Evolutionary conservation across 768 basidiomycete genomes (phyloP), one percentile per base, ranked within the genome.

Genomic region (Pisolithus orientalis): DNA sequence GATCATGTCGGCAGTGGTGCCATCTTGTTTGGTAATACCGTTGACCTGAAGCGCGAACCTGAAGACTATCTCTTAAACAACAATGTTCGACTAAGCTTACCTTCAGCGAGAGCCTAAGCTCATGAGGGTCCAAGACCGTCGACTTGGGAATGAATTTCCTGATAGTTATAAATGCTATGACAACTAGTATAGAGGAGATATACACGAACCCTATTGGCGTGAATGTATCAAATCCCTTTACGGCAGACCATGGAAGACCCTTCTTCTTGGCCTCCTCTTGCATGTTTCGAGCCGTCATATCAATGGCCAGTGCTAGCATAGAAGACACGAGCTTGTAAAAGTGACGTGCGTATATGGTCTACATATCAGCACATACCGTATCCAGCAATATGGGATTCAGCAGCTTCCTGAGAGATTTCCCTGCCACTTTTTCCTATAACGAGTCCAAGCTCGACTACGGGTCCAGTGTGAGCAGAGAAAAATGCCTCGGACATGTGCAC

Each of bases 201-300:
- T 16, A 5, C 11, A 59, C 68, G 39, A 62, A 90, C 92, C 93
- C 86, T 57, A 95, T 79, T 2, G 94, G 94, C 5, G 90, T 92
- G 72, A 94, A 98, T 0, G 93, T 94, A 67, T 99, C 95, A 59
- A 97, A 96, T 2, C 95, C 95, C 69, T 99, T 98, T 2, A 86
- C 90, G 10, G 94, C 79, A n/a, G 86, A 84, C 96, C 96, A 99
- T 1, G 96, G 96, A n/a, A 98, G 77, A 9, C 96, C 92, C 47
- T 83, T 85, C 62, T 87, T 89, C 74, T 95, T 95, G 46, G 90
- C 90, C 45, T 83, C 83, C 51, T 96, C 89, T 67, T 99, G 96
- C 64, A 97, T 72, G 71, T 98, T 98, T 13, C 96, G 81, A 6
- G 87, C 96, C 1, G 96, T 98, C 86, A 97, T 89, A 65, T 98